Percentiles rank a stretch among this genome's conserved stretches.
Conservation (phyloP, 2,329 filamentous ascomycete genomes). For the Kalmusia sp. region DNA sequence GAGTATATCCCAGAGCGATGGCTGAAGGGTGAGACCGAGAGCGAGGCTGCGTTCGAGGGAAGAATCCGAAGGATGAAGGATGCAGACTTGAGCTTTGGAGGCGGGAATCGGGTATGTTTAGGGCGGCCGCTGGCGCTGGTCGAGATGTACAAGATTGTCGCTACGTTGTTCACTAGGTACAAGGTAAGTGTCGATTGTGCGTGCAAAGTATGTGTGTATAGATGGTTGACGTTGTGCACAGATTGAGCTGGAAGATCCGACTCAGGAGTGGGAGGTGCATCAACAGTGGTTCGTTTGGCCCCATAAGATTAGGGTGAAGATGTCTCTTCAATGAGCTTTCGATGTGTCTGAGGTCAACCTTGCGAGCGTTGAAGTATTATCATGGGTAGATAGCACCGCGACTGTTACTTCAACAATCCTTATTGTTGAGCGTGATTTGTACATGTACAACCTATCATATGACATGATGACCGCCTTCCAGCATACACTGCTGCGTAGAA, state of each 20-base stretch:
- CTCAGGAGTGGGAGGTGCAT: constrained; percentile 48
- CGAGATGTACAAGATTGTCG: constrained; percentile 58
- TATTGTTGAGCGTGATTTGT: no score
- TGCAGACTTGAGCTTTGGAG: constrained; percentile 39
- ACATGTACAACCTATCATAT: no score
- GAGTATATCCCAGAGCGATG: constrained; percentile 43
- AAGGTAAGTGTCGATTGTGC: constrained; percentile 39
- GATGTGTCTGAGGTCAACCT: neutral
- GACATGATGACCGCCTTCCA: no score
- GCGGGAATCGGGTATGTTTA: constrained; percentile 38
- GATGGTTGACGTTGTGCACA: constrained; percentile 9
- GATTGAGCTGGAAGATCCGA: constrained; percentile 46
- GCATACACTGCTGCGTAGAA: no score
- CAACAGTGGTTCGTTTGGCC: constrained; percentile 53
- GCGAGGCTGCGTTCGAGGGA: constrained; percentile 19
- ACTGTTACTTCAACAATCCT: no score
- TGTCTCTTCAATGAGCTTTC: constrained; percentile 14
- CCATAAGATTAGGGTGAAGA: constrained; percentile 38
- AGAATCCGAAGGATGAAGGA: constrained; percentile 42
- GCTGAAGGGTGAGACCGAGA: constrained; percentile 29
- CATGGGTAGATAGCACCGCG: neutral
- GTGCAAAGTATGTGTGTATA: neutral
- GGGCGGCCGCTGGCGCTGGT: constrained; percentile 36
- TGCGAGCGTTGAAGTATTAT: neutral
- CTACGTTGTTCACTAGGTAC: constrained; percentile 55